Evolutionary conservation across 164 flowering plant genomes (phyloP), one percentile per base, ranked within the genome.

Genomic region (Santalum album): DNA sequence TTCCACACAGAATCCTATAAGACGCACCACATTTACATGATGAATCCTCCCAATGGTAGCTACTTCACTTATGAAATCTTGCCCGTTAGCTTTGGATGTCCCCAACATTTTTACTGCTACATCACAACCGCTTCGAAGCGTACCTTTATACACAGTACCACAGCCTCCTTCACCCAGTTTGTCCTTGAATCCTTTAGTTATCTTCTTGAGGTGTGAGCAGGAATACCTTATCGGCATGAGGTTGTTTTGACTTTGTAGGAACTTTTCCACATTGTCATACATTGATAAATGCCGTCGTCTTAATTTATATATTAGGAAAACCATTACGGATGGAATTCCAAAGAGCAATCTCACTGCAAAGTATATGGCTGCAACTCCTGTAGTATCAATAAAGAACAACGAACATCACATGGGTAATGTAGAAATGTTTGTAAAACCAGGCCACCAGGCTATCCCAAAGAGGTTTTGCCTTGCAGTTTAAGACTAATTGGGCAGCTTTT

Each of bases 21-120:
- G 54, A 11, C 26, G 57, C 20, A 54, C 54, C 25, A 36, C 35
- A 57, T 57, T 44, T 20, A 32, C 14, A 21, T 56, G 59, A 19
- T 56, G 51, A 56, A 44, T 56, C 14, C 42, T 38, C 14, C 42
- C 42, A 38, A 38, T 38, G 3, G 16, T 38, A 15, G 42, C 42
- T 3, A 29, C 55, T 51, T 51, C 44, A 25, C 26, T 55, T 20
- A 55, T 42, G 22, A 42, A 32, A 2, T 51, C 54, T 27, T 51
- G 35, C 23, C 54, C 40, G 19, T 51, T 34, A 5, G 1, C 38
- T 19, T 18, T 18, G 17, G 42, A 32, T 1, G 20, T 51, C 15
- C 18, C 11, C 22, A 51, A 7, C 29, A 29, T 51, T 32, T 51
- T 51, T 18, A 51, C 24, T 1, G 54, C 54, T n/a, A 51, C 40